Evolutionary conservation across 768 basidiomycete genomes (phyloP), one percentile per base, ranked within the genome.

Genomic region (Cystofilobasidium macerans): DNA sequence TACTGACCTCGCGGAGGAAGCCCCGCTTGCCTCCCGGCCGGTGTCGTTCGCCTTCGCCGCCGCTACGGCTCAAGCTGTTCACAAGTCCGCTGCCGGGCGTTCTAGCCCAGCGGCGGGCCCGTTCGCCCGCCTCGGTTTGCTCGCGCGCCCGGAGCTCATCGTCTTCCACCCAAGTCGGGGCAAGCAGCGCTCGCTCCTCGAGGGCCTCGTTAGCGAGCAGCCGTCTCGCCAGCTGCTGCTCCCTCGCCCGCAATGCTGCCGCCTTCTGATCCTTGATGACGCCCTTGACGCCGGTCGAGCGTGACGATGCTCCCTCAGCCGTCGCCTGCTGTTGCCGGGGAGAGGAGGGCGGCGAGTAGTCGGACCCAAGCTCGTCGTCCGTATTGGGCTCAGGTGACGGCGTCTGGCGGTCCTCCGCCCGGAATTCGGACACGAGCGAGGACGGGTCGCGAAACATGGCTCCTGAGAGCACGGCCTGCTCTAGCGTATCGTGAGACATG

Each of bases 291-390:
- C 67, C 67, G 33, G 65, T 67, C 61, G 30, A 30, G n/a, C 38
- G 30, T 32, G 43, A 36, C 14, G 2, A 5, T 30, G 48, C 42
- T 9, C 42, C 40, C 51, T 36, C 48, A 24, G 48, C 8, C 36
- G 36, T 18, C 40, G 26, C 13, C 48, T 14, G 24, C 48, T 14
- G 40, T 26, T 18, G n/a, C n/a, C 48, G 51, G 38, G 61, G 48
- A 9, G 61, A 62, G 35, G 47, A 38, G 24, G 51, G 51, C 2
- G 57, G 35, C 32, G 18, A 32, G 42, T 57, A 38, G 32, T 68
- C 61, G 1, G 67, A 63, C 26, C 67, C 67, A 38, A 68, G 67
- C 67, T 68, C 67, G 56, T 68, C 67, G 57, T 68, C 67, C 18
- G 67, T 68, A 57, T 68, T 68, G 57, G 53, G 38, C 8, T 56